Conservation (phyloP, 2,329 filamentous ascomycete genomes). For the Penicillium olsonii region DNA sequence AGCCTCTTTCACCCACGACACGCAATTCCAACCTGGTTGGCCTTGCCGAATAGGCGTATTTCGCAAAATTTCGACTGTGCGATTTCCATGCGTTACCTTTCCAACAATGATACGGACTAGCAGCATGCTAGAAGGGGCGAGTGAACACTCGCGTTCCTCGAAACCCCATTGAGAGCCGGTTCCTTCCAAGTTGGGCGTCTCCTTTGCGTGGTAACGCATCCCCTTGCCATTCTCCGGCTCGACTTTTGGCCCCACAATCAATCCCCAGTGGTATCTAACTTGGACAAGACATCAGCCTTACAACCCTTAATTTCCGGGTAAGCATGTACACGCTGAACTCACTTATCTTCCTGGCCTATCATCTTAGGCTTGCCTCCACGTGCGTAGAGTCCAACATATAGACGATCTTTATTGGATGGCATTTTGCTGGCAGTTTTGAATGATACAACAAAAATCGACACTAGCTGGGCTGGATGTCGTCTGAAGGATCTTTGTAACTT, state of each 20-base stretch:
- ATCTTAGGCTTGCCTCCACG: conserved; percentile 25
- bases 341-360: conserved; percentile 32
- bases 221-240: conserved; percentile 23
- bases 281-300: conserved; percentile 4
- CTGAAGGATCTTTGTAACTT: too few species aligned
- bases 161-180: conserved; percentile 30
- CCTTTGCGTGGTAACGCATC: conserved; percentile 37
- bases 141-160: conserved; percentile 24
- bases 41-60: conserved; percentile 32
- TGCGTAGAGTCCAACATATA: conserved; percentile 33
- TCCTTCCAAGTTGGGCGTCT: conserved; percentile 21
- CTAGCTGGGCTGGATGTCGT: too few species aligned
- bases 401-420: conserved; percentile 32
- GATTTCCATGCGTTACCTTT: conserved; percentile 34
- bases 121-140: conserved; percentile 28
- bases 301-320: neutral
- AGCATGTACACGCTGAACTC: conserved; percentile 4
- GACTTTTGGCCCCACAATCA: conserved; percentile 43
- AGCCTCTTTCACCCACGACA: conserved; percentile 47
- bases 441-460: too few species aligned
- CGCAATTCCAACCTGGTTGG: conserved; percentile 46
- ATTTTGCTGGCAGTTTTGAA: neutral
- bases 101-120: conserved; percentile 34
- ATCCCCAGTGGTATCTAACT: conserved; percentile 41
- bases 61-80: conserved; percentile 32